Percentiles rank a stretch among this genome's conserved stretches.
Evolutionary conservation across 805 yeast species (phyloP).

Genomic region (Ogataea paraovalis): DNA sequence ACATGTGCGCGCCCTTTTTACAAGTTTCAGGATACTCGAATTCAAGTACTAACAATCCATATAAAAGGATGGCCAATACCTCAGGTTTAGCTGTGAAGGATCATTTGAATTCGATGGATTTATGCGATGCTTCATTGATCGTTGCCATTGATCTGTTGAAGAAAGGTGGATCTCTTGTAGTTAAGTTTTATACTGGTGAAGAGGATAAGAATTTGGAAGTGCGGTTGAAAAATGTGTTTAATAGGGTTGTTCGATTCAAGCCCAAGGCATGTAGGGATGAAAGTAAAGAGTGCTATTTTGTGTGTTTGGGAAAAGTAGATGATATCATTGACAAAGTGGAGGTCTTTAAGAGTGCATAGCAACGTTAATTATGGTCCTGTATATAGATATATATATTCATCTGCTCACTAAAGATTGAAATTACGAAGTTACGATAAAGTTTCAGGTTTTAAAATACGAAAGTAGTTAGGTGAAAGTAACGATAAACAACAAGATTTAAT

Average conservation of each 20-base stretch:
- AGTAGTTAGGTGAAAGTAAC: background rate
- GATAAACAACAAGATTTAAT: background rate
- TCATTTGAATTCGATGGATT: constrained; percentile 80
- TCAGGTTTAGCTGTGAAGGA: constrained; percentile 78
- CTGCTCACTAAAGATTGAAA: too few relatives aligned
- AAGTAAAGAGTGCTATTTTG: constrained; percentile 79
- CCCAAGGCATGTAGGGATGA: constrained; percentile 79
- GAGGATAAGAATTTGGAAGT: constrained; percentile 67
- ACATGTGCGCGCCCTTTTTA: constrained; percentile 72
- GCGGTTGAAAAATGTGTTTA: constrained; percentile 56
- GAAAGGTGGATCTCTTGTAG: constrained; percentile 68
- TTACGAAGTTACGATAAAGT: background rate
- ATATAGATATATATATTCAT: background rate
- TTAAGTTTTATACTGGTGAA: constrained; percentile 81
- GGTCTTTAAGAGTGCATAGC: constrained; percentile 35
- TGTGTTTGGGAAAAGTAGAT: constrained; percentile 52
- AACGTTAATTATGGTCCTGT: background rate
- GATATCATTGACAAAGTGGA: constrained; percentile 37
- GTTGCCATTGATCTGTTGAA: constrained; percentile 68
- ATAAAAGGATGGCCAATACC: constrained; percentile 90
- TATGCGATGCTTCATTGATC: constrained; percentile 87
- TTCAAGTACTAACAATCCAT: constrained; percentile 72
- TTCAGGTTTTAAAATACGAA: background rate
- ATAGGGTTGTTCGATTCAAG: constrained; percentile 62
- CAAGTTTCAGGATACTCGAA: constrained; percentile 49